phyloP scores from a whole-genome alignment of 495 filamentous ascomycete species.

The Melanomma pulvis-pyrius region DNA sequence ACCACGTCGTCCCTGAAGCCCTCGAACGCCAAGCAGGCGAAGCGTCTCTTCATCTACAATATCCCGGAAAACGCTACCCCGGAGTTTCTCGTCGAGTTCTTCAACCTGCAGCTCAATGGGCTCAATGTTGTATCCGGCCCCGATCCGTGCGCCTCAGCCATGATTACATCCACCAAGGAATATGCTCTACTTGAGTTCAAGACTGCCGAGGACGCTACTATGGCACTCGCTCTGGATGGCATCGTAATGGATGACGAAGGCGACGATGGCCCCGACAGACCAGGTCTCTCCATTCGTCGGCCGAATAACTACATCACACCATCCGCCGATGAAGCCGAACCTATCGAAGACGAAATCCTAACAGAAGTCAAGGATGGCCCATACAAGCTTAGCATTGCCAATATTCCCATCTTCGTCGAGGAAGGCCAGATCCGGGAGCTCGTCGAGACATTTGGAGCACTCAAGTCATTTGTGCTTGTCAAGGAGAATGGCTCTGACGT shows the following conservation, averaged over 20 bases:
- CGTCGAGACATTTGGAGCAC: constrained; percentile 82
- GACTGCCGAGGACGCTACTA: constrained; percentile 80
- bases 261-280: constrained; percentile 48
- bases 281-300: constrained; percentile 78
- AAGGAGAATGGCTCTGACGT: constrained; percentile 86
- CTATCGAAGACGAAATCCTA: constrained; percentile 76
- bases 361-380: constrained; percentile 85
- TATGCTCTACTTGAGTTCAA: constrained; percentile 94
- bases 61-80: constrained; percentile 69
- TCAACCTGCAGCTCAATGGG: constrained; percentile 94
- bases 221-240: constrained; percentile 87
- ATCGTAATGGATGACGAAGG: constrained; percentile 81
- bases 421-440: constrained; percentile 93
- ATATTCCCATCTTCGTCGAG: constrained; percentile 81
- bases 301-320: constrained; percentile 99
- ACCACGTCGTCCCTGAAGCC: constrained; percentile 83
- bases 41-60: constrained; percentile 85
- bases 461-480: constrained; percentile 90
- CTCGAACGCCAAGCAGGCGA: constrained; percentile 87
- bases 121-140: constrained; percentile 82
- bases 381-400: constrained; percentile 91
- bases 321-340: constrained; percentile 72
- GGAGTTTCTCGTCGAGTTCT: constrained; percentile 76
- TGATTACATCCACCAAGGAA: constrained; percentile 72
- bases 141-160: constrained; percentile 85